Percentiles rank a stretch among this genome's conserved stretches.
Evolutionary conservation across 2,329 filamentous ascomycete genomes (phyloP).

Genomic region (Pyricularia grisea): DNA sequence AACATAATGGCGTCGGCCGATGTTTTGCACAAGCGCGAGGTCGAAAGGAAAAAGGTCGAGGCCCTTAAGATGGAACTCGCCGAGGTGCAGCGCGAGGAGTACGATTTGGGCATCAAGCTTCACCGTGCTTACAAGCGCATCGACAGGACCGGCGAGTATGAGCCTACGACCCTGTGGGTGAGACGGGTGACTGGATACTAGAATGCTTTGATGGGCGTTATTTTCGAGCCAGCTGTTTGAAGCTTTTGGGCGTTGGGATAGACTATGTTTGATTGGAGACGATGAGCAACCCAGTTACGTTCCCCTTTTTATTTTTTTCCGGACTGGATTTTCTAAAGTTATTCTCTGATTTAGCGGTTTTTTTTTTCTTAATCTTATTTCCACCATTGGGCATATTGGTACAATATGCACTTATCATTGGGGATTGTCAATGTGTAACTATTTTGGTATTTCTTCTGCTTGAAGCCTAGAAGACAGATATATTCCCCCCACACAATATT

Average conservation of each 20-base stretch:
- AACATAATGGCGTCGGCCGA: constrained; percentile 58
- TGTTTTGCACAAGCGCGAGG: constrained; percentile 45
- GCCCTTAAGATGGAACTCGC: constrained; percentile 56
- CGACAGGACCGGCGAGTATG: constrained; percentile 55
- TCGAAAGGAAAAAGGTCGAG: constrained; percentile 56
- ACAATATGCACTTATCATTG: neutral
- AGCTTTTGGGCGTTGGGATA: neutral
- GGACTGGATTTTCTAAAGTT: neutral
- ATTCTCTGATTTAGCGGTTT: neutral
- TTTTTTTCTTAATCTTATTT: neutral
- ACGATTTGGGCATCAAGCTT: constrained; percentile 68
- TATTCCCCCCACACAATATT: neutral
- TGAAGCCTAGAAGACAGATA: neutral
- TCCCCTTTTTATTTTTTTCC: neutral
- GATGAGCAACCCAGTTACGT: neutral
- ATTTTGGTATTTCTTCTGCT: neutral
- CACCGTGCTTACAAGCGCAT: constrained; percentile 66
- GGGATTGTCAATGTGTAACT: neutral
- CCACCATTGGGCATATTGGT: neutral
- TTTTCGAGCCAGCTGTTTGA: neutral
- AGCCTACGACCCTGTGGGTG: constrained; percentile 68
- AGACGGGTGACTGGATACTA: constrained; percentile 54
- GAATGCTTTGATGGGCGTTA: neutral
- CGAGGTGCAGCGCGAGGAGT: constrained; percentile 66
- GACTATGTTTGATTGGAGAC: neutral